Percentiles rank a stretch among this genome's conserved stretches.
Conservation (phyloP, 2,329 filamentous ascomycete genomes). For the Cladophialophora yegresii region DNA sequence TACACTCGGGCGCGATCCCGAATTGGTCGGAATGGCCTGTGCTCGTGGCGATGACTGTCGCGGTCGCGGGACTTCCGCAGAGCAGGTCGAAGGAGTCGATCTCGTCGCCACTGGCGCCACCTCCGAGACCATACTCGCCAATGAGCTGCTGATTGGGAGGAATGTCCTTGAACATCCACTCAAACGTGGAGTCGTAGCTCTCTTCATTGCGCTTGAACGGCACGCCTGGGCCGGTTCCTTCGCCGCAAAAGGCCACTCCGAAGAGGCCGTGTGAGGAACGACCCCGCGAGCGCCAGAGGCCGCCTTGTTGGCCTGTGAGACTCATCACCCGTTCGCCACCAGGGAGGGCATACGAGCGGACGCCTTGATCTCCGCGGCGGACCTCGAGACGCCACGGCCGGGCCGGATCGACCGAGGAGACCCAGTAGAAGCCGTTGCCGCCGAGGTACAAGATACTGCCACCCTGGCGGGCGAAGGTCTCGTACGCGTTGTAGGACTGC, state of each 20-base stretch:
- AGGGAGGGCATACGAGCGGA: constrained; percentile 35
- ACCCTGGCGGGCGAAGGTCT: constrained; percentile 38
- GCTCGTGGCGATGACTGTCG: constrained; percentile 38
- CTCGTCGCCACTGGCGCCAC: constrained; percentile 43
- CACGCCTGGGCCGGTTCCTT: constrained; percentile 39
- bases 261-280: constrained; percentile 40
- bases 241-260: constrained; percentile 41
- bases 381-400: constrained; percentile 42
- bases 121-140: constrained; percentile 39
- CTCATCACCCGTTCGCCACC: constrained; percentile 40
- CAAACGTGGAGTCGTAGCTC: constrained; percentile 23
- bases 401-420: constrained; percentile 24
- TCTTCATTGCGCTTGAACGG: constrained; percentile 35
- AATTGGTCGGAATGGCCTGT: constrained; percentile 32
- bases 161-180: constrained; percentile 35
- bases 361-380: constrained; percentile 42
- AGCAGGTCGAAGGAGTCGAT: constrained; percentile 42
- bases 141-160: constrained; percentile 32
- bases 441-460: constrained; percentile 45
- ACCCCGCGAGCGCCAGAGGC: constrained; percentile 42
- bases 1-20: constrained; percentile 26
- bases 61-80: constrained; percentile 40
- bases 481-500: constrained; percentile 39
- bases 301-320: constrained; percentile 40
- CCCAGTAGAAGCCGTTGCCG: constrained; percentile 46